phyloP scores from a whole-genome alignment of 208 protist species.

The Trypanosoma grayi region DNA sequence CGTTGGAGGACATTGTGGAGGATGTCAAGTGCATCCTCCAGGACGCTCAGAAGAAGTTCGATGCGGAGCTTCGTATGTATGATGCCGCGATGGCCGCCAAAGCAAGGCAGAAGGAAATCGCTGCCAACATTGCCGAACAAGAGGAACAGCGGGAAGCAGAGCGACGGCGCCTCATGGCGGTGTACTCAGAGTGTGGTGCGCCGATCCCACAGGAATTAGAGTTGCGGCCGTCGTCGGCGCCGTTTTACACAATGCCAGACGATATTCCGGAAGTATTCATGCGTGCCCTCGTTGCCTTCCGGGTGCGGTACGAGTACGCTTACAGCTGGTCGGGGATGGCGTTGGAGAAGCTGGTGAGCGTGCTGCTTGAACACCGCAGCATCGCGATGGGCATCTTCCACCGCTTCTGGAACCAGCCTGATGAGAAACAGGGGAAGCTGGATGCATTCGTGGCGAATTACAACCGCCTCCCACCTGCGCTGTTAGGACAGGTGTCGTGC shows the following conservation, averaged over 20 bases:
- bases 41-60: constrained; percentile 31
- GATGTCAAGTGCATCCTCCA: constrained; percentile 36
- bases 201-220: constrained; percentile 59
- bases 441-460: constrained; percentile 53
- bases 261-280: constrained; percentile 44
- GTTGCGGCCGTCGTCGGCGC: neutral
- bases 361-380: constrained; percentile 50
- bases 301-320: constrained; percentile 39
- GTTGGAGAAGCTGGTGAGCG: constrained; percentile 28
- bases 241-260: constrained; percentile 35
- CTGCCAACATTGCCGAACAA: constrained; percentile 36
- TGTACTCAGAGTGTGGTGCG: constrained; percentile 75
- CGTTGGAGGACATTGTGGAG: constrained; percentile 28
- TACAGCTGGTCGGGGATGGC: constrained; percentile 40
- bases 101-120: constrained; percentile 32
- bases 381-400: constrained; percentile 32
- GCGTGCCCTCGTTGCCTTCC: constrained; percentile 34
- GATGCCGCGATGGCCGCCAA: constrained; percentile 40
- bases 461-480: constrained; percentile 37
- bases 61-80: constrained; percentile 31
- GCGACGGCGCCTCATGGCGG: constrained; percentile 45
- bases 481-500: constrained; percentile 43
- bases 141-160: constrained; percentile 57
- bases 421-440: constrained; percentile 67
- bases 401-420: constrained; percentile 49